Conservation (phyloP, 371 early-diverging fungal species). For the Haplosporangium sp. region DNA sequence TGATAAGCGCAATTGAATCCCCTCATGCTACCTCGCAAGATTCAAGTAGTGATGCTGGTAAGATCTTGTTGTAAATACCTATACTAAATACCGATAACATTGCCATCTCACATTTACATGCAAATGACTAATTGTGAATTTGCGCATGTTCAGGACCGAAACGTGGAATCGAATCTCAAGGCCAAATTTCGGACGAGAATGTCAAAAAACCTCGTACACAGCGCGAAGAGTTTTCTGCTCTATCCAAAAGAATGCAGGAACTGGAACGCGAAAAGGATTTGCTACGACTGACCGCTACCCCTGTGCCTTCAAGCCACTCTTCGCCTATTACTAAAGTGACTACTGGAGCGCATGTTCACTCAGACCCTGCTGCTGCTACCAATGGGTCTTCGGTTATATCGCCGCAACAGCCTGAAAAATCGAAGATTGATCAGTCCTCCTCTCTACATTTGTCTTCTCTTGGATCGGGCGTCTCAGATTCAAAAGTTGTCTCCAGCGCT, state of each 20-base stretch:
- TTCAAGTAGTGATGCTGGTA: neutral
- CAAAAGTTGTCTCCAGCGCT: neutral
- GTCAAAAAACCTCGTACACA: conserved; percentile 32
- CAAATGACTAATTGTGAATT: too few species aligned
- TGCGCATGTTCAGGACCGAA: conserved; percentile 6
- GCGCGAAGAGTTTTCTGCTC: conserved; percentile 21
- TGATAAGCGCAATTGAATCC: neutral
- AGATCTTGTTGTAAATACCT: neutral
- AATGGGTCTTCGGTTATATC: neutral
- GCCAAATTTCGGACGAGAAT: neutral
- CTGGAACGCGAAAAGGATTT: conserved; percentile 20
- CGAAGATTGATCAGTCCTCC: neutral
- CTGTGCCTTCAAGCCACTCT: neutral
- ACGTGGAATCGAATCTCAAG: conserved; percentile 7
- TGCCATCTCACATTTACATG: too few species aligned
- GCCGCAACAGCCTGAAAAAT: neutral
- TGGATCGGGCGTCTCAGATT: neutral
- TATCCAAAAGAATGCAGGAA: conserved; percentile 34
- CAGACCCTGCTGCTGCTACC: neutral
- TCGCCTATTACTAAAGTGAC: neutral
- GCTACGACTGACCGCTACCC: neutral
- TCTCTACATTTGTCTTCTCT: neutral
- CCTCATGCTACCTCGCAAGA: neutral
- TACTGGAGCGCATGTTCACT: neutral
- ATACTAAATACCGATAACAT: neutral